Evolutionary conservation across 2,329 filamentous ascomycete genomes (phyloP), one percentile per base, ranked within the genome.

Genomic region (Xylariales sp.): DNA sequence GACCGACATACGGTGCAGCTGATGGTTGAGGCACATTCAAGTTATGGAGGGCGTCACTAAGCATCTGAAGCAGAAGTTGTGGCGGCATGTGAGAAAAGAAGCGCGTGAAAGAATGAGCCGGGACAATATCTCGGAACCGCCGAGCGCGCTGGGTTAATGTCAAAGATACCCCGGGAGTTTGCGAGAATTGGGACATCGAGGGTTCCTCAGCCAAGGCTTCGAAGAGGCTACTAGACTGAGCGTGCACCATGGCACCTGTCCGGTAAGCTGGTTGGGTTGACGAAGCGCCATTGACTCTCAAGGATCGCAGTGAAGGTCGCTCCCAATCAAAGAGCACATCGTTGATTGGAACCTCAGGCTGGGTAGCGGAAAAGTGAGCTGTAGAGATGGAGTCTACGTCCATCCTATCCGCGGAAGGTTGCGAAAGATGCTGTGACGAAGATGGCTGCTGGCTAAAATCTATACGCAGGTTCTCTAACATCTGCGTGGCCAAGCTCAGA

Each of bases 281-380:
- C 6, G 69, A 67, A 15, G 70, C 48, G 43, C 61, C 61, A 29
- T 52, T 48, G 21, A 62, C 60, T 30, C 65, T 67, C 40, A 72
- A 60, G 12, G 74, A 69, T 16, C 81, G 76, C 14, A 78, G 65
- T 4, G 70, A 62, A 0, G 88, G 88, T 6, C 82, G 79, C 58
- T 95, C 90, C 87, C 88, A 96, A 59, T 96, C 90, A 61, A 93
- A 90, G 16, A 85, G 68, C 36, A 78, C 75, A 44, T 95, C 88
- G 44, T 74, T 76, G 43, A 85, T 77, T 28, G 85, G 82, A 6
- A 81, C 80, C 55, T 93, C 86, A 19, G 93, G 90, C 54, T 96
- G 89, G 0, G 89, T 94, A n/a, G 86, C 81, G 3, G 88, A 80
- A 46, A 91, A 72, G 23, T 8, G 23, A 54, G 42, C 50, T 15